These are phyloP conservation scores for Lachnellula suecica DNA, from an alignment of 2,329 filamentous ascomycete genomes.

Conservation along the genomic window DNA sequence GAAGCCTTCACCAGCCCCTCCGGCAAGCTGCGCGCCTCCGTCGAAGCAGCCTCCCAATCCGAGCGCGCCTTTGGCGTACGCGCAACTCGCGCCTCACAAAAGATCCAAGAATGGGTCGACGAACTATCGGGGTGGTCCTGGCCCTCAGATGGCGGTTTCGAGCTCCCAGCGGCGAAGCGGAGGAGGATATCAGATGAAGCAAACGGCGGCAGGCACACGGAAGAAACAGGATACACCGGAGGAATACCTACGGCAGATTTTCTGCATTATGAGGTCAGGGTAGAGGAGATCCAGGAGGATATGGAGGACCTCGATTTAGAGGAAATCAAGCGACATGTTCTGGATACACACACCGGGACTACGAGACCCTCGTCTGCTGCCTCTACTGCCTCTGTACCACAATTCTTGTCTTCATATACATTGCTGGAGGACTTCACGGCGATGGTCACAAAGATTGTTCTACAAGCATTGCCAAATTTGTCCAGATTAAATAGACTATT, in stretches of 20 bases:
- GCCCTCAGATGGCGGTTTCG: conserved; percentile 52
- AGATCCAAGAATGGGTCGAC: conserved; percentile 72
- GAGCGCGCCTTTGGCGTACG: conserved; percentile 72
- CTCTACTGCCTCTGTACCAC: conserved; percentile 42
- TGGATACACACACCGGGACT: conserved; percentile 74
- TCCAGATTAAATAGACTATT: conserved; percentile 73
- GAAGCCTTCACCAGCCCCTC: conserved; percentile 56
- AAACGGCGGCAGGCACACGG: conserved; percentile 7
- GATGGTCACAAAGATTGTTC: conserved; percentile 83
- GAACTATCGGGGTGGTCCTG: conserved; percentile 65
- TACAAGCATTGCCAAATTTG: conserved; percentile 83
- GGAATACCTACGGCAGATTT: conserved; percentile 67
- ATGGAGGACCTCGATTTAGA: conserved; percentile 74
- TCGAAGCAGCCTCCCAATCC: conserved; percentile 59
- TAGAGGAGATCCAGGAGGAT: conserved; percentile 70
- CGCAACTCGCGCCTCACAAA: conserved; percentile 68
- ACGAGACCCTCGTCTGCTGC: conserved; percentile 49
- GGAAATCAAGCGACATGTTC: conserved; percentile 84
- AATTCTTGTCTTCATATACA: conserved; percentile 53
- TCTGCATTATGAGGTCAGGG: conserved; percentile 65
- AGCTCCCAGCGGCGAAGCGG: conserved; percentile 43
- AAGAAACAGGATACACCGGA: conserved; percentile 43
- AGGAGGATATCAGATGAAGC: conserved; percentile 35
- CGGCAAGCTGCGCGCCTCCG: conserved; percentile 54
- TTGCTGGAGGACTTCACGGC: conserved; percentile 88